Base-by-base conservation (phyloP, 305 asterid genomes). In the Monarda citriodora region DNA sequence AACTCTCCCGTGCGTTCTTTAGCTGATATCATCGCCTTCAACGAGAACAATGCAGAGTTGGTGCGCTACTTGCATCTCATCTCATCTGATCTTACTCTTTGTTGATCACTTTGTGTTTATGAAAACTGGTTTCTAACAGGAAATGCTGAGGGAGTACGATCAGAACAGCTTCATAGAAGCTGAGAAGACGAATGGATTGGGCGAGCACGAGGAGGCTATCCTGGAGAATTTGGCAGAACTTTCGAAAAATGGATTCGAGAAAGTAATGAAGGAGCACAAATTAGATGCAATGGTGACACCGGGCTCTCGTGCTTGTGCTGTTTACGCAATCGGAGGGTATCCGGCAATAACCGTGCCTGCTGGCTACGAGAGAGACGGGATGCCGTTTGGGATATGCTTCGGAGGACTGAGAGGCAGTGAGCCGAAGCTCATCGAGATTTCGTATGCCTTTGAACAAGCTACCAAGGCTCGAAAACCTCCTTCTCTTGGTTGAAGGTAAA, bases 1-100 rank as follows among this genome's bases (percentile, higher is more conserved):
- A 40, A 42, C 29, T 82, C 88, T 31, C 82, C 86, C 0, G 86
- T 84, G 38, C 60, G 61, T 10, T 82, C 93, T 51, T 61, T 87
- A 36, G 81, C 83, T 11, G 93, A 84, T 38, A 65, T 87, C n/a
- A 84, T 87, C 17, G 72, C 78, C 66, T 84, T 87, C 85, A 87
- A 80, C 29, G 64, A 74, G 67, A 80, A 72, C 34, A 69, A 76
- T 51, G 56, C 83, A 2, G 79, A 82, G 44, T 64, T 77, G 82
- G 95, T 87, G 78, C 18, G 78, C 32, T 32, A 14, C 5, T 37
- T 36, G 60, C 2, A 22, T 29, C 7, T 29, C 8, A 29, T 29
- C 6, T 29, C 32, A 8, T 7, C 32, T 29, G 32, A 45, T 6
- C 41, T 45, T 17, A 45, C 9, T 21, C 32, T 29, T 29, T 29